phyloP scores from a whole-genome alignment of 176 grass and related monocot species.

The Triticum urartu region DNA sequence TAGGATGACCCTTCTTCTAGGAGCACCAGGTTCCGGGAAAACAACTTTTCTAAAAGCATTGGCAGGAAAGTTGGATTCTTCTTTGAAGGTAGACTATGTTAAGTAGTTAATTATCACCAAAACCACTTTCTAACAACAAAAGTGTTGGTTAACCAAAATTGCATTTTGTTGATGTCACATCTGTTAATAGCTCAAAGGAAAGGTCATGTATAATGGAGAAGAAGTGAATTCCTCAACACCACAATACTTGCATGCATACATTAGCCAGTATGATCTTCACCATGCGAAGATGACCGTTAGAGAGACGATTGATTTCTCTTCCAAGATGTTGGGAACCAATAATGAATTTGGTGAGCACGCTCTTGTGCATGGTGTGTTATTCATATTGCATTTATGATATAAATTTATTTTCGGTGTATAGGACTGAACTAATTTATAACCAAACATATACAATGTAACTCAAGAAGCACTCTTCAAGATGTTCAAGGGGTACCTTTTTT shows the following conservation, averaged over 20 bases:
- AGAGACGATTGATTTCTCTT: not conserved
- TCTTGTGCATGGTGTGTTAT: too few relatives aligned
- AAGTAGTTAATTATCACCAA: too few relatives aligned
- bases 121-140: not conserved
- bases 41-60: not conserved
- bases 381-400: too few relatives aligned
- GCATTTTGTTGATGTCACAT: not conserved
- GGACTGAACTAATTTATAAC: too few relatives aligned
- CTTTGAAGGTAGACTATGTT: not conserved
- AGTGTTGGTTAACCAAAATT: slow-evolving; percentile 12
- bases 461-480: too few relatives aligned
- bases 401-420: too few relatives aligned
- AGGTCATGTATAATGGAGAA: slow-evolving; percentile 42
- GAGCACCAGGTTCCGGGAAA: not conserved
- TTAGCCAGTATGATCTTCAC: not conserved
- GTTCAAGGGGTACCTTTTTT: too few relatives aligned
- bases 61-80: not conserved
- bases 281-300: not conserved
- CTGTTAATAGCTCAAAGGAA: slow-evolving; percentile 43
- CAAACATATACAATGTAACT: too few relatives aligned
- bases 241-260: not conserved
- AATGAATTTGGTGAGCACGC: not conserved
- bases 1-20: slow-evolving; percentile 26
- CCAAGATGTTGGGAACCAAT: not conserved
- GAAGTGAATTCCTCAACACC: not conserved